phyloP scores from a whole-genome alignment of 2,329 filamentous ascomycete species.

The Lasiodiplodia citricola region DNA sequence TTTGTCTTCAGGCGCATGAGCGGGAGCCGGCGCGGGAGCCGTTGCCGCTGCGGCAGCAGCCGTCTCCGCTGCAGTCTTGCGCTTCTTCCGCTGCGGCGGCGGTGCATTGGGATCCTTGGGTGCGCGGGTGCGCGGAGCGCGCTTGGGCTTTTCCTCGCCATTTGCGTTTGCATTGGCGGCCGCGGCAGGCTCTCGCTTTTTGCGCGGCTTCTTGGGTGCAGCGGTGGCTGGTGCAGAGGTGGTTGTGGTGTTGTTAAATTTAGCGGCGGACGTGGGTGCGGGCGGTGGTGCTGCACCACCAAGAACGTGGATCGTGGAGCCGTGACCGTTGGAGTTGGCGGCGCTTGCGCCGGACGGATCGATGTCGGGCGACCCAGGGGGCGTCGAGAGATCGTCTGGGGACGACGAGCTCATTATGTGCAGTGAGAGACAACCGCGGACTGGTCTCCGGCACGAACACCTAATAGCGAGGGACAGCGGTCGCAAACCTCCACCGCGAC shows the following conservation, averaged over 20 bases:
- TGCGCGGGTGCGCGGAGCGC: constrained; percentile 51
- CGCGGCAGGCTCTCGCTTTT: constrained; percentile 46
- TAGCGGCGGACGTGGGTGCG: constrained; percentile 39
- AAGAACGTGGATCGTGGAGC: constrained; percentile 39
- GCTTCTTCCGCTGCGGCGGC: constrained; percentile 56
- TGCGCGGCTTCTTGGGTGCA: constrained; percentile 51
- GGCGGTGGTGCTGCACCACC: constrained; percentile 38
- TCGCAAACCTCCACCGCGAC: constrained; percentile 34
- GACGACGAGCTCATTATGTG: constrained; percentile 36
- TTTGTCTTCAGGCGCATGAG: constrained; percentile 16
- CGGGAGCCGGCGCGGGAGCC: constrained; percentile 24
- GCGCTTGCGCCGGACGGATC: constrained; percentile 9
- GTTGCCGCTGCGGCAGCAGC: constrained; percentile 24
- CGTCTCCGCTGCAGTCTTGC: constrained; percentile 35
- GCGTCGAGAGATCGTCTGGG: constrained; percentile 43
- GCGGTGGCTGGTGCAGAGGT: constrained; percentile 43
- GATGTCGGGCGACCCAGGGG: constrained; percentile 41
- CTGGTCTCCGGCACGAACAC: constrained; percentile 12
- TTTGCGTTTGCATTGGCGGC: constrained; percentile 32
- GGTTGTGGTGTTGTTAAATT: constrained; percentile 22
- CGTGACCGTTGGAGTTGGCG: constrained; percentile 37
- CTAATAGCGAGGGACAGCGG: constrained; percentile 26
- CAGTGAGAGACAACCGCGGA: constrained; percentile 32
- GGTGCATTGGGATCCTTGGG: constrained; percentile 56
- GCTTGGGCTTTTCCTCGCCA: constrained; percentile 51